A percentile compares a stretch with the other conserved stretches of the same genome.
These are phyloP conservation scores for Apophysomyces ossiformis DNA, from an alignment of 371 early-diverging fungal species.

Conservation along the genomic window DNA sequence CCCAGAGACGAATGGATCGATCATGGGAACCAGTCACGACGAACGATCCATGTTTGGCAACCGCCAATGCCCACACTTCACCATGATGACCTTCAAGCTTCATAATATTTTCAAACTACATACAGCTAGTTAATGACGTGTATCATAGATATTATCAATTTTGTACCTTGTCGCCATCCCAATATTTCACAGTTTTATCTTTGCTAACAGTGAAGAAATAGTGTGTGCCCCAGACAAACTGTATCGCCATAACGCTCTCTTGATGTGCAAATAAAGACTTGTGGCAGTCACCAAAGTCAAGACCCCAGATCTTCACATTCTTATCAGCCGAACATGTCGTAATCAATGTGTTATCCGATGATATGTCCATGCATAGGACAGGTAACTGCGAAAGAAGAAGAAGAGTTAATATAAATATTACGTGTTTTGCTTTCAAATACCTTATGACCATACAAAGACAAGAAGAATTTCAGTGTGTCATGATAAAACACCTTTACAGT, in stretches of 20 bases:
- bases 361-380: constrained; percentile 94
- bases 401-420: background rate
- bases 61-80: constrained; percentile 91
- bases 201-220: constrained; percentile 91
- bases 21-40: constrained; percentile 90
- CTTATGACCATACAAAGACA: constrained; percentile 97
- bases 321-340: constrained; percentile 95
- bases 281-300: constrained; percentile 99
- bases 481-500: constrained; percentile 96
- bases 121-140: background rate
- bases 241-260: constrained; percentile 85
- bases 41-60: constrained; percentile 86
- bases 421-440: constrained; percentile 1
- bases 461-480: constrained; percentile 94
- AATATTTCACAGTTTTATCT: constrained; percentile 91
- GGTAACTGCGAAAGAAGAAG: constrained; percentile 60
- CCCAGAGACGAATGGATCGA: constrained; percentile 92
- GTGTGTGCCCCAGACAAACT: constrained; percentile 93
- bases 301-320: constrained; percentile 96
- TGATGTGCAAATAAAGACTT: constrained; percentile 92
- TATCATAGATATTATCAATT: background rate
- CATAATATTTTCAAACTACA: constrained; percentile 89
- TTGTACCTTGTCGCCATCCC: constrained; percentile 92
- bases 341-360: constrained; percentile 87
- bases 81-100: constrained; percentile 90